Percentiles rank a stretch among this genome's conserved stretches.
Conservation (phyloP, 441 rosid species). For the Adansonia rubrostipa region DNA sequence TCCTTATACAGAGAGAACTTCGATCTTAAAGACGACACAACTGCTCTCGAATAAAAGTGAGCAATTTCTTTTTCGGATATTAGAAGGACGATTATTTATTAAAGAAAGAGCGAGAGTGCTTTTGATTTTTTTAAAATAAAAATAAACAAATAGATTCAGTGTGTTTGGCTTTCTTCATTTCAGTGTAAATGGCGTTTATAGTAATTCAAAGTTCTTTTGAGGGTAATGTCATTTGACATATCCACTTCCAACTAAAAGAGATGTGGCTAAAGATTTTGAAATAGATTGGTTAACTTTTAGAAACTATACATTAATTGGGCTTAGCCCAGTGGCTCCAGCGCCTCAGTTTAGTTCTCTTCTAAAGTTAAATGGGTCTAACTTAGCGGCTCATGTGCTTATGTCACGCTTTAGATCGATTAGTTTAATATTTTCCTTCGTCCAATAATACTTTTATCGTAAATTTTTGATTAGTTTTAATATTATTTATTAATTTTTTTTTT, state of each 20-base stretch:
- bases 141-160: too few relatives aligned
- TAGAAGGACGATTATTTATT: not conserved
- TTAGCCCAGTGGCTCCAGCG: not conserved
- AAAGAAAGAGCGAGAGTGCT: not conserved
- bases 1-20: not conserved
- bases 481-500: too few relatives aligned
- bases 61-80: not conserved
- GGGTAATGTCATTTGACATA: not conserved
- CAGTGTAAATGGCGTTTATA: not conserved
- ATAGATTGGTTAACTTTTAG: too few relatives aligned
- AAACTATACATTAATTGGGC: not conserved
- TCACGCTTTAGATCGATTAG: too few relatives aligned
- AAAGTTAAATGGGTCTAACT: not conserved
- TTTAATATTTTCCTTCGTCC: too few relatives aligned
- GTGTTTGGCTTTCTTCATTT: too few relatives aligned
- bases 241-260: not conserved
- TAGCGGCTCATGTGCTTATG: not conserved
- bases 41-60: not conserved
- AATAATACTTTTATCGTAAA: too few relatives aligned
- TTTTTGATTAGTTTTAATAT: too few relatives aligned
- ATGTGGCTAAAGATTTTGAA: not conserved
- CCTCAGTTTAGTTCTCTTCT: not conserved
- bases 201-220: not conserved
- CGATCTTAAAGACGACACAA: not conserved
- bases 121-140: not conserved